phyloP scores from a whole-genome alignment of 805 yeast genomes.

The Barnettozyma californica region DNA sequence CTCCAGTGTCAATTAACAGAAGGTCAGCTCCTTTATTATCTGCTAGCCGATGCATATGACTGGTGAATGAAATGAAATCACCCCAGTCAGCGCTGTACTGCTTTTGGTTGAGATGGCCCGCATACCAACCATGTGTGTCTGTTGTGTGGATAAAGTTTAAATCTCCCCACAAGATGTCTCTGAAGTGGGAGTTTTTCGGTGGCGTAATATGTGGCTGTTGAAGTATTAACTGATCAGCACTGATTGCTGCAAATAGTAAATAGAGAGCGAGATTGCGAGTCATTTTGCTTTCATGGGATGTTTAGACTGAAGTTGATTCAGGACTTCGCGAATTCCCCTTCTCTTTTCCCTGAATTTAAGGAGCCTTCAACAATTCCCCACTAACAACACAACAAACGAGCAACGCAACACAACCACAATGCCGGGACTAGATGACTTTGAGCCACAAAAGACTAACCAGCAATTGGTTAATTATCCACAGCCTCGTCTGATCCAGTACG shows the following conservation, averaged over 20 bases:
- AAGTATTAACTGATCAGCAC: slow-evolving; percentile 11
- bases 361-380: not conserved
- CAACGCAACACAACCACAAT: not conserved
- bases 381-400: not conserved
- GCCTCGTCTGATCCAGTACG: slow-evolving; percentile 28
- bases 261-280: not conserved
- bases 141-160: slow-evolving; percentile 90
- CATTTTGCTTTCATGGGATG: not conserved
- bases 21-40: slow-evolving; percentile 50
- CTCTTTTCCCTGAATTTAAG: not conserved
- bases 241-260: not conserved
- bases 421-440: slow-evolving; percentile 5
- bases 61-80: slow-evolving; percentile 68
- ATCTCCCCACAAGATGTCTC: slow-evolving; percentile 63
- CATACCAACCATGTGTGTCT: slow-evolving; percentile 96
- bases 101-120: slow-evolving; percentile 79
- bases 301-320: no score
- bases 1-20: slow-evolving; percentile 82
- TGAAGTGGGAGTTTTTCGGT: slow-evolving; percentile 32
- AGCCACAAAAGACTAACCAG: slow-evolving; percentile 3
- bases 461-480: slow-evolving; percentile 18
- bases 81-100: slow-evolving; percentile 90
- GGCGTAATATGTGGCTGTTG: slow-evolving; percentile 26
- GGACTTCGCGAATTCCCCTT: not conserved
- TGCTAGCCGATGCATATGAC: slow-evolving; percentile 43